Conservation (phyloP, 169 alveolate genomes). For the Eimeria falciformis region DNA sequence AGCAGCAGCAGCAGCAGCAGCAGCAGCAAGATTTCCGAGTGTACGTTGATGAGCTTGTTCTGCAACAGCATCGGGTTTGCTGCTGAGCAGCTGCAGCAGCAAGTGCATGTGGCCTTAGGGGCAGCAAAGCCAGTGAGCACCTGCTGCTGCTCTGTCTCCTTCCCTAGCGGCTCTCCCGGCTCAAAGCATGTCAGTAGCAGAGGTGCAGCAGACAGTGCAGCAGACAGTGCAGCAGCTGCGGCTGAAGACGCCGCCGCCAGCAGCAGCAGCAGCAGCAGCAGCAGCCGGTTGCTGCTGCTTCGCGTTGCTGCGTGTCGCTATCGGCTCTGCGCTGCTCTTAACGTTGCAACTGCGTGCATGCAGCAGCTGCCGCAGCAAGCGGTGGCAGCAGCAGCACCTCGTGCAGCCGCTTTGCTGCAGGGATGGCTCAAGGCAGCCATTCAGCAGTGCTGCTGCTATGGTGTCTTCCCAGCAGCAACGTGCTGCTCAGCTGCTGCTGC, state of each 20-base stretch:
- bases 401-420: constrained; percentile 41
- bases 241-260: neutral
- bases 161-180: neutral
- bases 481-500: constrained; percentile 45
- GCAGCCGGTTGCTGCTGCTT: constrained; percentile 29
- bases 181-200: neutral
- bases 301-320: constrained; percentile 38
- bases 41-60: too few relatives aligned
- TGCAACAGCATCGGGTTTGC: too few relatives aligned
- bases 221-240: constrained; percentile 21
- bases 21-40: neutral
- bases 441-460: constrained; percentile 3
- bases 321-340: neutral
- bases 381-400: constrained; percentile 28
- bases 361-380: constrained; percentile 3
- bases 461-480: neutral
- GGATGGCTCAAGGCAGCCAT: neutral
- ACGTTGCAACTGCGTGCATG: constrained; percentile 1
- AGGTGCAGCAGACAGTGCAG: constrained; percentile 23
- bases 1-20: constrained; percentile 9
- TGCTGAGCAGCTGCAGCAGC: too few relatives aligned
- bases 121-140: too few relatives aligned
- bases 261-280: constrained; percentile 33
- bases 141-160: too few relatives aligned
- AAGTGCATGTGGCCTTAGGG: too few relatives aligned